phyloP scores from a whole-genome alignment of 2,329 filamentous ascomycete genomes.

The Trichophyton equinum region DNA sequence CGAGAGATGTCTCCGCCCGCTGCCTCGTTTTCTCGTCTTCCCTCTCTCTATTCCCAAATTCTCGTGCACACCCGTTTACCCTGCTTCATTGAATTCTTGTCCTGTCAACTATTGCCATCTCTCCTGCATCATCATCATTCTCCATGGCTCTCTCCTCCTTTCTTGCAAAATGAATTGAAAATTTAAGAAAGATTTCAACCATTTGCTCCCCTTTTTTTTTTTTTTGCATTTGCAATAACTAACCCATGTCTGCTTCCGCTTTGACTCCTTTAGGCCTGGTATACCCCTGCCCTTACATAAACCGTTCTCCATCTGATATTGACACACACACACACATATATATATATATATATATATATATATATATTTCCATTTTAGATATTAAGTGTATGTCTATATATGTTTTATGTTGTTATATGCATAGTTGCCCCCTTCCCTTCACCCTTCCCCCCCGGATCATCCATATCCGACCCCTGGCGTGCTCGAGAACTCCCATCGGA shows the following conservation, averaged over 20 bases:
- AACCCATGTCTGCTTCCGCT: conserved; percentile 3
- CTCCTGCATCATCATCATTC: not conserved
- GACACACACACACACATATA: too few species aligned
- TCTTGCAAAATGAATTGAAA: not conserved
- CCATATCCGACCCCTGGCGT: conserved; percentile 8
- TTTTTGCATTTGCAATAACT: not conserved
- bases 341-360: not conserved
- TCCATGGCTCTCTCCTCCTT: not conserved
- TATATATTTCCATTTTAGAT: not conserved
- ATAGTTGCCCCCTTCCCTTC: not conserved
- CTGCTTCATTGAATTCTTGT: not conserved
- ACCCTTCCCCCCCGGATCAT: not conserved
- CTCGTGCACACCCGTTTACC: not conserved
- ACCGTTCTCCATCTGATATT: not conserved
- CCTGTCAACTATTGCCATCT: not conserved
- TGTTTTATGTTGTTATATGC: not conserved
- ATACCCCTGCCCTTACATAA: conserved; percentile 3
- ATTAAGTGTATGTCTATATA: not conserved
- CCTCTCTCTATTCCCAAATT: not conserved
- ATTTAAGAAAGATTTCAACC: not conserved
- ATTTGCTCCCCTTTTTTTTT: not conserved
- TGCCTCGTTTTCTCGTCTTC: not conserved
- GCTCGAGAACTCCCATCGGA: conserved; percentile 12
- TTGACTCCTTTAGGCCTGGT: conserved; percentile 3
- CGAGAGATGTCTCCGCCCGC: conserved; percentile 1